A percentile compares a stretch with the other conserved stretches of the same genome.
These are phyloP conservation scores for Truncatella angustata DNA, from an alignment of 2,329 filamentous ascomycete genomes.

Conservation along the genomic window DNA sequence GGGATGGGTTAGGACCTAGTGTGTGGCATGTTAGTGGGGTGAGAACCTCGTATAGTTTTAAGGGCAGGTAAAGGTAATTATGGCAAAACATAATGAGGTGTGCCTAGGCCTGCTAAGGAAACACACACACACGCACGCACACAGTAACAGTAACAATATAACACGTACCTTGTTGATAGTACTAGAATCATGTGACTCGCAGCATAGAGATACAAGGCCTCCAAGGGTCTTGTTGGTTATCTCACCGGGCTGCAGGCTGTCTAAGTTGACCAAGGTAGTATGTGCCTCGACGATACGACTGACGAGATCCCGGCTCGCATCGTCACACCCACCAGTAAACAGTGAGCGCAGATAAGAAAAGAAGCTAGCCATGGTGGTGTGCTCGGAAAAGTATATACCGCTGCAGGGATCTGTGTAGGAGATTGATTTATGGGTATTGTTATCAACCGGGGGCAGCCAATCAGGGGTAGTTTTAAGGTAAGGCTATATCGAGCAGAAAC, in stretches of 20 bases:
- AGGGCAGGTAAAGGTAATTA: not conserved
- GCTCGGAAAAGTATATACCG: no score
- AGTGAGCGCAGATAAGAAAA: not conserved
- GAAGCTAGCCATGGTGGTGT: not conserved
- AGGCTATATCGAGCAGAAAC: no score
- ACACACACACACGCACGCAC: no score
- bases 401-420: no score
- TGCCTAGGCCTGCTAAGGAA: no score
- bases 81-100: no score
- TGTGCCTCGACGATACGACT: not conserved
- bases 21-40: not conserved
- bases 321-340: not conserved
- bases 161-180: not conserved
- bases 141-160: no score
- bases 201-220: not conserved
- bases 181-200: slow-evolving; percentile 1
- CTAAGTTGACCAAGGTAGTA: not conserved
- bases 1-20: slow-evolving; percentile 33
- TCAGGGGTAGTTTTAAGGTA: no score
- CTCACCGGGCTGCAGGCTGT: not conserved
- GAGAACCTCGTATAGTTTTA: not conserved
- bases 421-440: no score
- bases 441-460: no score
- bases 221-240: slow-evolving; percentile 2
- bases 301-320: not conserved